A percentile compares a stretch with the other conserved stretches of the same genome.
Conservation (phyloP, 768 basidiomycete species). For the Boletus reticulatus region DNA sequence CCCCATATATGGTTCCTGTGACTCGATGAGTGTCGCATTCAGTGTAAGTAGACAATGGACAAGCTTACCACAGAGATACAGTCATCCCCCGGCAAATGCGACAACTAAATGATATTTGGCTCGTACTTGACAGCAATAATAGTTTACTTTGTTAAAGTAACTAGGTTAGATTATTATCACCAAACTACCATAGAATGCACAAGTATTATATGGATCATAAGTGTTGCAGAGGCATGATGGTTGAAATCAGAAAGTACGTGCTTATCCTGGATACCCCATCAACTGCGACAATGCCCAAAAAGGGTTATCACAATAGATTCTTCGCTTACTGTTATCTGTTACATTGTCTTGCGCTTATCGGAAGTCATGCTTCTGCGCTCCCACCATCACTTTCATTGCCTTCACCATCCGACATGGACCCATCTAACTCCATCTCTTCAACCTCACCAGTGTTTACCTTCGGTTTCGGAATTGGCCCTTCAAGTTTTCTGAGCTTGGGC, state of each 20-base stretch:
- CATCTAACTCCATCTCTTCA: too few relatives aligned
- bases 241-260: background rate
- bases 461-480: too few relatives aligned
- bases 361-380: background rate
- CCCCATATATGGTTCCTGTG: too few relatives aligned
- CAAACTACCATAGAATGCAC: background rate
- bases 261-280: background rate
- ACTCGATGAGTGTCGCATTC: too few relatives aligned
- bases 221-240: background rate
- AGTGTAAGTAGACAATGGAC: too few relatives aligned
- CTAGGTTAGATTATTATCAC: background rate
- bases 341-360: too few relatives aligned
- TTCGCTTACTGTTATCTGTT: background rate
- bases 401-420: too few relatives aligned
- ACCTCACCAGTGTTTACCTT: too few relatives aligned
- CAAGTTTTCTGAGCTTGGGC: too few relatives aligned
- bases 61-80: background rate
- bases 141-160: background rate
- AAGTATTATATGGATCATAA: background rate
- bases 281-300: background rate
- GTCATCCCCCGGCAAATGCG: background rate
- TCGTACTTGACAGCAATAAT: background rate
- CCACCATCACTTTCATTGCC: background rate
- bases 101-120: background rate
- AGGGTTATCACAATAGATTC: background rate